Evolutionary conservation across 306 rosid species (phyloP).

Genomic region (Vicia faba): DNA sequence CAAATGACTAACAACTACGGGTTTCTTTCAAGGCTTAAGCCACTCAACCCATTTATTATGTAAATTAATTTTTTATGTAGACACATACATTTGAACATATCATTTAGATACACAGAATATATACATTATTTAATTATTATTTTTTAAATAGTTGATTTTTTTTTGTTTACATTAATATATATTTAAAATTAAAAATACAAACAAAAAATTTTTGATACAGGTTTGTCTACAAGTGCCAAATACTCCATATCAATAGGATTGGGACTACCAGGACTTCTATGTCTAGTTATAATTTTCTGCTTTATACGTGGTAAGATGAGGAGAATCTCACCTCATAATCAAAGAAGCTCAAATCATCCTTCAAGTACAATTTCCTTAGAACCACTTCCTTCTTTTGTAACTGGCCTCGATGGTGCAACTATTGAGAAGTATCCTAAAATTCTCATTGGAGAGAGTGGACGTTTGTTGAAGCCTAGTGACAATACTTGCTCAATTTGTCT

Average conservation of each 20-base stretch:
- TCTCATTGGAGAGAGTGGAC: conserved; percentile 61
- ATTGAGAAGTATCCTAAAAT: conserved; percentile 78
- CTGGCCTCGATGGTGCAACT: conserved; percentile 68
- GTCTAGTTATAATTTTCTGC: conserved; percentile 50
- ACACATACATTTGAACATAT: no score
- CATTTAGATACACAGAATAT: no score
- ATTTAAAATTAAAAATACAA: no score
- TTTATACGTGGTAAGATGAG: conserved; percentile 36
- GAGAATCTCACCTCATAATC: background rate
- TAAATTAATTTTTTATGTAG: no score
- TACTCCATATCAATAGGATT: conserved; percentile 63
- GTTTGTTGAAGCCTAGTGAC: conserved; percentile 66
- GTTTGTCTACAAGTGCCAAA: conserved; percentile 56
- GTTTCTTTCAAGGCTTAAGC: background rate
- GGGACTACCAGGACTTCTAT: conserved; percentile 61
- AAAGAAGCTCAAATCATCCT: conserved; percentile 1
- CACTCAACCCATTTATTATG: background rate
- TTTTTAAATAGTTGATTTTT: no score
- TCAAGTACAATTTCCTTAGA: conserved; percentile 18
- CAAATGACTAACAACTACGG: no score
- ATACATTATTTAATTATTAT: no score
- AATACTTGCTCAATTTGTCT: conserved; percentile 73
- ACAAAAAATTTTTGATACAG: conserved; percentile 35
- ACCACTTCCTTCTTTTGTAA: conserved; percentile 21
- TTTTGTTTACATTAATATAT: no score